A percentile compares a stretch with the other conserved stretches of the same genome.
Evolutionary conservation across 768 basidiomycete genomes (phyloP).

Genomic region (Amanita pallidorosea): DNA sequence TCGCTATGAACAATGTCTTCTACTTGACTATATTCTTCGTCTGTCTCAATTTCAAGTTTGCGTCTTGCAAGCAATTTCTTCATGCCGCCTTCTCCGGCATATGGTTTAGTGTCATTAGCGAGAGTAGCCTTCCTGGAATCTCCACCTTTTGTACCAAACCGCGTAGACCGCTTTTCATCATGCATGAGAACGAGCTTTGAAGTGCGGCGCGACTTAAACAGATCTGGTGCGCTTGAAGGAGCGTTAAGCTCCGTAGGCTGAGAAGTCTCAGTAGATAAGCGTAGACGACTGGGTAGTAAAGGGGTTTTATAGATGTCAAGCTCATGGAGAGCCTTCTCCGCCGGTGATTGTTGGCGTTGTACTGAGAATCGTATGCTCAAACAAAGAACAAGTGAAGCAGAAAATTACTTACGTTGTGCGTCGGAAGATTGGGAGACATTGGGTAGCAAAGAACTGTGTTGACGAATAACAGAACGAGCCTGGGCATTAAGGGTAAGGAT

Average conservation of each 20-base stretch:
- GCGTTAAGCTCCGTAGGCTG: conserved; percentile 21
- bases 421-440: conserved; percentile 24
- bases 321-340: conserved; percentile 60
- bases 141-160: conserved; percentile 29
- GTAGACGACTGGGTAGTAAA: conserved; percentile 52
- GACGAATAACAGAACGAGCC: conserved; percentile 39
- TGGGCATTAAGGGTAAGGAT: neutral
- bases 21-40: conserved; percentile 18
- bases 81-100: conserved; percentile 70
- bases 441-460: conserved; percentile 42
- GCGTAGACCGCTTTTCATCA: conserved; percentile 40
- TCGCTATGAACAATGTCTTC: neutral
- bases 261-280: conserved; percentile 21
- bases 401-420: neutral
- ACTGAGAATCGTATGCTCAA: conserved; percentile 1
- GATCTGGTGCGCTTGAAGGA: conserved; percentile 38
- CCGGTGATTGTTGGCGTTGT: conserved; percentile 30
- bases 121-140: conserved; percentile 28
- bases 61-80: conserved; percentile 63
- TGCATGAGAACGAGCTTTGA: conserved; percentile 46
- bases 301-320: conserved; percentile 75
- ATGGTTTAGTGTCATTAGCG: conserved; percentile 58
- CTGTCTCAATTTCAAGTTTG: conserved; percentile 45
- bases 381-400: neutral
- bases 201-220: conserved; percentile 46